Conservation (phyloP, 2,329 filamentous ascomycete species). For the Venturia aucupariae region DNA sequence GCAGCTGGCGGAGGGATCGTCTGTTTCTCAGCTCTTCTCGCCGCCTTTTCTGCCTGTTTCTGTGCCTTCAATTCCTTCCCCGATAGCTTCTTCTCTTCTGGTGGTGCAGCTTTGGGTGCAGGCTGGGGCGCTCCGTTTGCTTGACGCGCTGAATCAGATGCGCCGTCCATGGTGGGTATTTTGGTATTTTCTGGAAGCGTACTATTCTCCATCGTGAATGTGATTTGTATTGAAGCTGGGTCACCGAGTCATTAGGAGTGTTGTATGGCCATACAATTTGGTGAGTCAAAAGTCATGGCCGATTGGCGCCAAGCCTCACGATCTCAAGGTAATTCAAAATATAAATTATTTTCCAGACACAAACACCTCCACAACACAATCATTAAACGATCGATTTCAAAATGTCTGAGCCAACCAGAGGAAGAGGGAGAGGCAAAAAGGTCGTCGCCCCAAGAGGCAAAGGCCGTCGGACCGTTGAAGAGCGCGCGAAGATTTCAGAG, state of each 20-base stretch:
- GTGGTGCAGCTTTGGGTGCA: conserved; percentile 19
- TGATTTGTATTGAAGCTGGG: not conserved
- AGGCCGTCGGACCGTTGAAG: conserved; percentile 11
- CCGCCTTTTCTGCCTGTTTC: conserved; percentile 85
- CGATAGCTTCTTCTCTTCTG: conserved; percentile 47
- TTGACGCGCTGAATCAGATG: not conserved
- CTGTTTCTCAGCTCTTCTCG: conserved; percentile 66
- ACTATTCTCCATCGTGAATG: not conserved
- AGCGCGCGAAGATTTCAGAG: conserved; percentile 9
- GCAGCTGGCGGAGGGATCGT: conserved; percentile 25
- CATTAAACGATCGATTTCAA: not conserved
- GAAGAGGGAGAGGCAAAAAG: conserved; percentile 12
- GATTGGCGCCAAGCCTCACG: not conserved
- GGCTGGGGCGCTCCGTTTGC: conserved; percentile 14
- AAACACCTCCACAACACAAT: not conserved
- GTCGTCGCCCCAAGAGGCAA: conserved; percentile 11
- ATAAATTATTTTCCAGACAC: not conserved
- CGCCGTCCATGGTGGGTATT: not conserved
- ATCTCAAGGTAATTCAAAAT: not conserved
- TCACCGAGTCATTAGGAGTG: not conserved
- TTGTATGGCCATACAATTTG: not conserved
- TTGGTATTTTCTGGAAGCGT: not conserved
- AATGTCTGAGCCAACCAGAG: not conserved
- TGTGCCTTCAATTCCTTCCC: conserved; percentile 78
- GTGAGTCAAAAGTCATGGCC: not conserved